A percentile compares a stretch with the other conserved stretches of the same genome.
Evolutionary conservation across 352 stramenopile genomes (phyloP).

Genomic region (Phytopythium sindhum): DNA sequence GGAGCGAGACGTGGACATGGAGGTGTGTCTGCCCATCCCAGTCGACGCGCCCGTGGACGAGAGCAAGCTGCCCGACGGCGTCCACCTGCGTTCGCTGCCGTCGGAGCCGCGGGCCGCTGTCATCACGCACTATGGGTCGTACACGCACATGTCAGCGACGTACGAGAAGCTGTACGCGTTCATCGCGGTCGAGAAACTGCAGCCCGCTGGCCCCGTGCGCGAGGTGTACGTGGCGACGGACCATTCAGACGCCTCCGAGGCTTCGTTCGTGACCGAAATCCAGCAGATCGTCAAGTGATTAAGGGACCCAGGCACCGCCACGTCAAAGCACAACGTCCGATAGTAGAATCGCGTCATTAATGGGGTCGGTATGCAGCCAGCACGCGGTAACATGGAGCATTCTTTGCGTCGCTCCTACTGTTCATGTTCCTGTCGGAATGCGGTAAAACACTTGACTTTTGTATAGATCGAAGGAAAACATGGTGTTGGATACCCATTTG

Average conservation of each 20-base stretch:
- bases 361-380: no score
- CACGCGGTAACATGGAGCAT: not conserved
- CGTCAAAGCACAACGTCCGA: not conserved
- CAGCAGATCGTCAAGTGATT: constrained; percentile 18
- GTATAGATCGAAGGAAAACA: not conserved
- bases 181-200: constrained; percentile 23
- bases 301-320: not conserved
- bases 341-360: no score
- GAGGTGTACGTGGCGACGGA: constrained; percentile 35
- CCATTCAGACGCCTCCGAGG: constrained; percentile 17
- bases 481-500: not conserved
- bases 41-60: constrained; percentile 12
- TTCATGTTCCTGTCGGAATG: no score
- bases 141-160: constrained; percentile 15
- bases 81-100: constrained; percentile 17
- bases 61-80: constrained; percentile 6
- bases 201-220: constrained; percentile 20
- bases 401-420: no score
- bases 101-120: constrained; percentile 17
- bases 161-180: constrained; percentile 32
- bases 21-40: constrained; percentile 41
- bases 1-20: constrained; percentile 36
- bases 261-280: constrained; percentile 30
- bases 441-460: not conserved
- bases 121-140: constrained; percentile 29